Evolutionary conservation across 129 eudicot species (phyloP), one percentile per base, ranked within the genome.

Genomic region (Artemisia argyi): DNA sequence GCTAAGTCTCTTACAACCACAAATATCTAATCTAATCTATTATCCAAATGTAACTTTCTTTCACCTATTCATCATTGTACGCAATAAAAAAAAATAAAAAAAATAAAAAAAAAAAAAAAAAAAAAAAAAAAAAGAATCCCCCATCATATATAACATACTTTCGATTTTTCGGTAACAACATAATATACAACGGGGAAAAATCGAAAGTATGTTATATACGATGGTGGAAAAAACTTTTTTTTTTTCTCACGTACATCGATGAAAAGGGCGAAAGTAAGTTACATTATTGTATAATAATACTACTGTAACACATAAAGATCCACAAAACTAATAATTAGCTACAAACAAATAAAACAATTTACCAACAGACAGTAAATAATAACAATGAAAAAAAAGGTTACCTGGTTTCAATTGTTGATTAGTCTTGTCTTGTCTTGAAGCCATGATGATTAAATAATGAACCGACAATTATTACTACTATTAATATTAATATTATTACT

Each of bases 321-420:
- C 19, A 52, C 2, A 15, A 52, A 10, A 51, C 56, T 51, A 20
- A 20, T n/a, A n/a, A n/a, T n/a, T n/a, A n/a, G n/a, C n/a, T n/a
- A n/a, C n/a, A n/a, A n/a, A n/a, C 8, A 14, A 51, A 52, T 3
- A 16, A 52, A 52, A 13, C 13, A 12, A 26, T 59, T 4, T 59
- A 24, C 2, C 6, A 11, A 61, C 10, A 14, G 17, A 12, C 14
- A 24, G 7, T 61, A n/a, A 61, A 28, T 15, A 26, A 28, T 4
- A 11, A 67, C 14, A 58, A 62, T 6, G 3, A 24, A 20, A 49
- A 30, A 20, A 55, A 47, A 44, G 2, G 28, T 49, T 65, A 93
- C 96, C 95, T 74, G 74, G 80, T 50, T 78, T 79, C 68, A 87
- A 81, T 80, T 88, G 96, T 62, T 84, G 87, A 85, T 83, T 86